A percentile compares a stretch with the other conserved stretches of the same genome.
These are phyloP conservation scores for Naganishia liquefaciens DNA, from an alignment of 1,284 basidiomycete genomes.

Conservation along the genomic window DNA sequence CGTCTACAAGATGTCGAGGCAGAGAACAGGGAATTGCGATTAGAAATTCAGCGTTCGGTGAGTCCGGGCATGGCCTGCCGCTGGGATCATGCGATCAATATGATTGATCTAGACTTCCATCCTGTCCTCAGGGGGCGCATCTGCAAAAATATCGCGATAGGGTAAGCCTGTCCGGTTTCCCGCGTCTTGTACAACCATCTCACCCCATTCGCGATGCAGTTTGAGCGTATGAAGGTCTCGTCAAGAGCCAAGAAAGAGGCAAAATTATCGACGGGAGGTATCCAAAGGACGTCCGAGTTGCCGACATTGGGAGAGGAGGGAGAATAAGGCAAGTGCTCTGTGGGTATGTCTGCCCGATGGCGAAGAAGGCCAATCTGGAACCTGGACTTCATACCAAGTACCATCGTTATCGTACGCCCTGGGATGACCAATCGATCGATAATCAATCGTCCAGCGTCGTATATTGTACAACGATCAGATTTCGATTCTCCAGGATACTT, in stretches of 20 bases:
- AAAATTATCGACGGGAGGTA: constrained; percentile 55
- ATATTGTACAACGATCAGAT: constrained; percentile 33
- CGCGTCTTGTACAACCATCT: not conserved
- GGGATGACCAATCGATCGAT: not conserved
- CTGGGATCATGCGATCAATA: constrained; percentile 4
- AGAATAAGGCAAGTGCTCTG: not conserved
- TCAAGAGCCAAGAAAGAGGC: constrained; percentile 82
- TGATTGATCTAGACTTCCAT: not conserved
- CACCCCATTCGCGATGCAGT: constrained; percentile 57
- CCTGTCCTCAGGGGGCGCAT: constrained; percentile 67
- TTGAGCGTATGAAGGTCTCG: constrained; percentile 83
- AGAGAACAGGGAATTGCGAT: constrained; percentile 64
- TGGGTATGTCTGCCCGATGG: too few species aligned
- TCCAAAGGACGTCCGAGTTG: constrained; percentile 10
- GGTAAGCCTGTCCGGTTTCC: constrained; percentile 35
- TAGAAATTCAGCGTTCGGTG: constrained; percentile 81
- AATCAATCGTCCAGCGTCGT: constrained; percentile 27
- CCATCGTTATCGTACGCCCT: too few species aligned
- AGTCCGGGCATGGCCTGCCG: constrained; percentile 41
- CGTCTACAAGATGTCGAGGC: constrained; percentile 72
- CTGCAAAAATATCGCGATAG: constrained; percentile 72
- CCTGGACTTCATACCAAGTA: too few species aligned
- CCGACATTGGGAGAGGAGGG: constrained; percentile 30
- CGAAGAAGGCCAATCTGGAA: not conserved
- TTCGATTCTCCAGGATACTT: constrained; percentile 21